Evolutionary conservation across 352 stramenopile species (phyloP).

Genomic region (Phytophthora parvispora): DNA sequence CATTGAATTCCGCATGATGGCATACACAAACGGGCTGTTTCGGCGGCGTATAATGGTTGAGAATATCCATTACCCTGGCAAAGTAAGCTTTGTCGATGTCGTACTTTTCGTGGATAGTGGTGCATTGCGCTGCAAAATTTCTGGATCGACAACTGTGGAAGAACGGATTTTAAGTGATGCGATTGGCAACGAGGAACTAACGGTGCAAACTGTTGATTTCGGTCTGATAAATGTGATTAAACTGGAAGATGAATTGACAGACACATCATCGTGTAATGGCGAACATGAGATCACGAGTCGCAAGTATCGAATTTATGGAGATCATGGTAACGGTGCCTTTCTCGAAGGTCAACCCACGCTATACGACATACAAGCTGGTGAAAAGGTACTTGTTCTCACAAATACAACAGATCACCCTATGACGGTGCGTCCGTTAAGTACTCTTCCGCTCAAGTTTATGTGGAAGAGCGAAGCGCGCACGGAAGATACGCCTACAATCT

Average conservation of each 20-base stretch:
- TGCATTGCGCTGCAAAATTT: conserved; percentile 55
- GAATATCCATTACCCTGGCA: conserved; percentile 86
- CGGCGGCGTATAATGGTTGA: conserved; percentile 85
- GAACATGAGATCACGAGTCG: conserved; percentile 51
- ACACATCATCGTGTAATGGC: conserved; percentile 25
- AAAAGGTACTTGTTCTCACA: conserved; percentile 55
- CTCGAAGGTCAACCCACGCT: conserved; percentile 23
- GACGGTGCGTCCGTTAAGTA: conserved; percentile 78
- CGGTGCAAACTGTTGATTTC: conserved; percentile 52
- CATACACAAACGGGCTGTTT: conserved; percentile 82
- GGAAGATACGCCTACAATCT: conserved; percentile 1
- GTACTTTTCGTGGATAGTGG: conserved; percentile 88
- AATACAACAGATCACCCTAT: conserved; percentile 67
- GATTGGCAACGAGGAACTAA: background rate
- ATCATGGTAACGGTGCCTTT: conserved; percentile 19
- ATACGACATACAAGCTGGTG: conserved; percentile 5
- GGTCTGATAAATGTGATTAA: conserved; percentile 78
- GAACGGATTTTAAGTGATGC: background rate
- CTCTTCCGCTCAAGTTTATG: conserved; percentile 67
- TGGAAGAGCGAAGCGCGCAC: conserved; percentile 41
- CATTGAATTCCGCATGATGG: conserved; percentile 74
- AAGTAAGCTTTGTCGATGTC: conserved; percentile 82
- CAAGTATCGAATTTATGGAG: conserved; percentile 76
- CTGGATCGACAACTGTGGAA: conserved; percentile 3
- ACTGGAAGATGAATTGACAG: conserved; percentile 71